phyloP scores from a whole-genome alignment of 208 protist species.

The Spongospora subterranea region DNA sequence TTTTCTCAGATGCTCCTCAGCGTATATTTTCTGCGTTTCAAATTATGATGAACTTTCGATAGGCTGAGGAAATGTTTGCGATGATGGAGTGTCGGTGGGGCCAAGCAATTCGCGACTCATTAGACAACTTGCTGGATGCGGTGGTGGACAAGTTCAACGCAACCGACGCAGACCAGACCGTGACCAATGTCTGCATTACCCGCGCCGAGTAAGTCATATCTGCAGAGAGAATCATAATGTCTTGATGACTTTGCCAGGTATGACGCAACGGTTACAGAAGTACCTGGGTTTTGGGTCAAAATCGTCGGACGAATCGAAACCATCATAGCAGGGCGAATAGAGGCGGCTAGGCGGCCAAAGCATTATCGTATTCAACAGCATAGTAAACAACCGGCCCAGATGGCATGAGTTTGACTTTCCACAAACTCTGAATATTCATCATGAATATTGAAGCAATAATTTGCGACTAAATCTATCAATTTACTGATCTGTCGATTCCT shows the following conservation, averaged over 20 bases:
- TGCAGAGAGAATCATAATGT: not conserved
- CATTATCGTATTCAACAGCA: not conserved
- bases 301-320: not conserved
- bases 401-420: too few relatives aligned
- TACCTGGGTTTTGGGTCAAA: constrained; percentile 12
- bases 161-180: not conserved
- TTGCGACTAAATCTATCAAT: too few relatives aligned
- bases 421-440: too few relatives aligned
- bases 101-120: constrained; percentile 36
- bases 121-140: constrained; percentile 22
- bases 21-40: too few relatives aligned
- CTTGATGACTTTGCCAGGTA: not conserved
- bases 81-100: constrained; percentile 50
- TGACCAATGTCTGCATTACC: constrained; percentile 48
- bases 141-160: constrained; percentile 54
- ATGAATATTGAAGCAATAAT: too few relatives aligned
- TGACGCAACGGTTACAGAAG: not conserved
- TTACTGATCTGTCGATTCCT: too few relatives aligned
- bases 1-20: too few relatives aligned
- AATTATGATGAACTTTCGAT: not conserved
- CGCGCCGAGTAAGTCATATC: not conserved
- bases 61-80: constrained; percentile 48
- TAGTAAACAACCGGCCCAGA: too few relatives aligned
- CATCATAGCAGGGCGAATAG: not conserved
- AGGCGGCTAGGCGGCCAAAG: not conserved